These are phyloP conservation scores for Sporothrix variecibatus DNA, from an alignment of 2,329 filamentous ascomycete species.

Conservation along the genomic window DNA sequence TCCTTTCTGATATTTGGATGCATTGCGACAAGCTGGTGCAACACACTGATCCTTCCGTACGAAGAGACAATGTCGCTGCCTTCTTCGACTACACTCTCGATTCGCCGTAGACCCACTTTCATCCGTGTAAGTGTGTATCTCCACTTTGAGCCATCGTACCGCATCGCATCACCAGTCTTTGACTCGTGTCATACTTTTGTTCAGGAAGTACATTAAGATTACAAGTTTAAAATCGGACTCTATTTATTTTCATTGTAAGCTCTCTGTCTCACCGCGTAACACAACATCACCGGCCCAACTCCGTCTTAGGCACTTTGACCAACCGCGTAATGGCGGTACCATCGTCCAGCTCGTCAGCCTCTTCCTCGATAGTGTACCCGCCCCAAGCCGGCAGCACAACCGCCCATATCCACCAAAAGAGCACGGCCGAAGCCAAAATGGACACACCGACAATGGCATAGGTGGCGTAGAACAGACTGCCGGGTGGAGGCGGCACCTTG, in stretches of 20 bases:
- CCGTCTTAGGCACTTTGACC: slow-evolving; percentile 37
- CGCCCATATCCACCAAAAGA: slow-evolving; percentile 72
- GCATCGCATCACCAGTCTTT: no score
- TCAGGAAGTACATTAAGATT: no score
- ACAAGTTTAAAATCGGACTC: background rate
- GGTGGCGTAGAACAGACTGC: slow-evolving; percentile 52
- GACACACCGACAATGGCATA: slow-evolving; percentile 56
- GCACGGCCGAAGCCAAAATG: slow-evolving; percentile 35
- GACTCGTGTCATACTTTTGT: no score
- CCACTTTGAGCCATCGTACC: no score
- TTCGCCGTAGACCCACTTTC: background rate
- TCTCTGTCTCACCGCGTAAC: background rate
- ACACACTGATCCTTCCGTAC: background rate
- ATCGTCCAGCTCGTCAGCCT: slow-evolving; percentile 60
- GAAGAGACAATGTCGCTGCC: background rate
- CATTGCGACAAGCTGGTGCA: background rate
- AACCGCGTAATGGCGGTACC: slow-evolving; percentile 67
- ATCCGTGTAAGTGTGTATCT: background rate
- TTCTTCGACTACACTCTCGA: background rate
- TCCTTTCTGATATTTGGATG: background rate
- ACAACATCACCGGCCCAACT: background rate
- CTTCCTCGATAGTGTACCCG: slow-evolving; percentile 64
- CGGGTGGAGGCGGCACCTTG: slow-evolving; percentile 44
- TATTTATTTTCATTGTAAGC: background rate
- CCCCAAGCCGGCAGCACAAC: slow-evolving; percentile 59